These are phyloP conservation scores for Solanum paucissectum DNA, from an alignment of 257 asterid species.

Conservation along the genomic window DNA sequence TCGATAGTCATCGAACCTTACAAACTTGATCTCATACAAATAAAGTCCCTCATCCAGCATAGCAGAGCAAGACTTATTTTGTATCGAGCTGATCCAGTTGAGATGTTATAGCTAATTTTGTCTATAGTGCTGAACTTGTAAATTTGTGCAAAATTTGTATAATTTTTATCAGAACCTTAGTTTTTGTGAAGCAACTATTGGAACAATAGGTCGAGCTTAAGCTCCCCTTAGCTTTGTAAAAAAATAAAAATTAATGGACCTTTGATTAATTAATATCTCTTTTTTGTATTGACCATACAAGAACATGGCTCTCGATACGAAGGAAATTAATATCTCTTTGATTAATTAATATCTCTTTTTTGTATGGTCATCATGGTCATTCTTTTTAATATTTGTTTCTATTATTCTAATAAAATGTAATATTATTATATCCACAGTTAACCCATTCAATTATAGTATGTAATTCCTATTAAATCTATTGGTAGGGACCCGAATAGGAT, in stretches of 20 bases:
- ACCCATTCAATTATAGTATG: background rate
- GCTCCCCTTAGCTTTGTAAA: background rate
- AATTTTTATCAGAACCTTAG: accelerated
- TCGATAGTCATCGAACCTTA: too few relatives aligned
- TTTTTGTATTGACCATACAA: background rate
- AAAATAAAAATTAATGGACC: too few relatives aligned
- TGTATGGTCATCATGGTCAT: background rate
- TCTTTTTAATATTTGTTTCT: too few relatives aligned
- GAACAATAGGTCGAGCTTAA: background rate
- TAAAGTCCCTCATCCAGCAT: too few relatives aligned
- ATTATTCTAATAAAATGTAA: background rate
- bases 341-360: too few relatives aligned
- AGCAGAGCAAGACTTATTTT: too few relatives aligned
- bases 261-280: background rate
- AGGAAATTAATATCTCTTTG: background rate
- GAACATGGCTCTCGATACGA: background rate
- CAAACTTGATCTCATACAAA: too few relatives aligned
- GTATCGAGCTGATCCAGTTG: too few relatives aligned
- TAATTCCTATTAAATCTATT: background rate
- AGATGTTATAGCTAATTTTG: too few relatives aligned
- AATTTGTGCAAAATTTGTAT: too few relatives aligned
- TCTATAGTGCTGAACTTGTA: too few relatives aligned
- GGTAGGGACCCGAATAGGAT: background rate
- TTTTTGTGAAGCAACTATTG: too few relatives aligned
- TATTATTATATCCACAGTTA: background rate